Evolutionary conservation across 176 grass and related monocot genomes (phyloP).

Genomic region (Bothriochloa decipiens): DNA sequence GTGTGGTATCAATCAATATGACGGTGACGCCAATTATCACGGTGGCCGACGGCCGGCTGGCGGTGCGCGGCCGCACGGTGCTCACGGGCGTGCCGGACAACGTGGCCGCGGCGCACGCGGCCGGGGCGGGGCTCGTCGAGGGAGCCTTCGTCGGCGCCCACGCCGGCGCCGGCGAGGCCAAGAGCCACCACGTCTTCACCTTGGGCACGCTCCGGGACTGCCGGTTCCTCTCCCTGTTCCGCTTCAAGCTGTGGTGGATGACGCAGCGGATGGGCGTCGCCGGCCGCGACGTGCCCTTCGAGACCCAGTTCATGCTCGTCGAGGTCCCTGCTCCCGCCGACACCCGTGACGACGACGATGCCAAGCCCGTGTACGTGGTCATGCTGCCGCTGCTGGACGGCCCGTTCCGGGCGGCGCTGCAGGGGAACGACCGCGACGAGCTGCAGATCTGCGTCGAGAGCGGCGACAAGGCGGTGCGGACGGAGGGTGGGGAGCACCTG

Average conservation of each 20-base stretch:
- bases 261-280: slow-evolving; percentile 66
- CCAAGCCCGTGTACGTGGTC: slow-evolving; percentile 54
- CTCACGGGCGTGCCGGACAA: slow-evolving; percentile 72
- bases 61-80: slow-evolving; percentile 69
- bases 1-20: too few relatives aligned
- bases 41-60: slow-evolving; percentile 58
- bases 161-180: slow-evolving; percentile 49
- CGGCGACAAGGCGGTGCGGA: slow-evolving; percentile 81
- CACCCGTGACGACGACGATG: neutral
- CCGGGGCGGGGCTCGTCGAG: slow-evolving; percentile 55
- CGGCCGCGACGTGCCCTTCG: slow-evolving; percentile 74
- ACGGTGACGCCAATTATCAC: slow-evolving; percentile 69
- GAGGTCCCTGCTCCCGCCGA: slow-evolving; percentile 48
- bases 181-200: slow-evolving; percentile 78
- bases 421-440: slow-evolving; percentile 73
- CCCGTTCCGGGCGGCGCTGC: slow-evolving; percentile 67
- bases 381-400: slow-evolving; percentile 88
- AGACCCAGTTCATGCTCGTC: slow-evolving; percentile 94
- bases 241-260: slow-evolving; percentile 90
- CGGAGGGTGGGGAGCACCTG: slow-evolving; percentile 42
- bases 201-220: slow-evolving; percentile 64
- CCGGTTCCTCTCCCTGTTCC: slow-evolving; percentile 74
- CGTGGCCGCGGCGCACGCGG: slow-evolving; percentile 46
- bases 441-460: slow-evolving; percentile 81
- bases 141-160: slow-evolving; percentile 71